phyloP scores from a whole-genome alignment of 139 green algal genomes.

The Picochlorum costavermella region DNA sequence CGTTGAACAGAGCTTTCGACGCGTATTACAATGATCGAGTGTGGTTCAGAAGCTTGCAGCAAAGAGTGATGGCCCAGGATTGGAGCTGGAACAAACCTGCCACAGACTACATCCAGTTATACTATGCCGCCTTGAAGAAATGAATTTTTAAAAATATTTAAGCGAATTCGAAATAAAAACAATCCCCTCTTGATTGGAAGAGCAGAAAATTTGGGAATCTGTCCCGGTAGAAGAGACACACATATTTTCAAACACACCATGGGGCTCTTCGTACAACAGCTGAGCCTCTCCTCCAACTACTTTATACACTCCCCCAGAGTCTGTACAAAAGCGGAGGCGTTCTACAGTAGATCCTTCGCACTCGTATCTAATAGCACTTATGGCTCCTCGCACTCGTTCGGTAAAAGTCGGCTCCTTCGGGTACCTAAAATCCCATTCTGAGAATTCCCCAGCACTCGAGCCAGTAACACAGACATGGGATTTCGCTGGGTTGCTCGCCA shows the following conservation, averaged over 20 bases:
- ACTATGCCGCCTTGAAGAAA: constrained; percentile 65
- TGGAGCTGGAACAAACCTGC: constrained; percentile 91
- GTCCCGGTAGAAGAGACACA: background rate
- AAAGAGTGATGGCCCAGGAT: constrained; percentile 68
- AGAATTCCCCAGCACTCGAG: background rate
- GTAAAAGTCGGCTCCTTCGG: background rate
- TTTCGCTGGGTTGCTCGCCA: constrained; percentile 8
- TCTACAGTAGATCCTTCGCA: background rate
- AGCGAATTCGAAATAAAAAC: constrained; percentile 13
- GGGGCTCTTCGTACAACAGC: background rate
- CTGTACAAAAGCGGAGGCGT: background rate
- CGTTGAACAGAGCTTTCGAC: constrained; percentile 57
- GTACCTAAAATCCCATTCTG: constrained; percentile 6
- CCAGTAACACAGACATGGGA: constrained; percentile 1
- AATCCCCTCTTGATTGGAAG: constrained; percentile 9
- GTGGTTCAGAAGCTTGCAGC: constrained; percentile 45
- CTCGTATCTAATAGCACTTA: background rate
- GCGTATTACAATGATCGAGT: constrained; percentile 25
- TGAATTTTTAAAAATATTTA: constrained; percentile 6
- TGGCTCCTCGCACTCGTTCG: background rate
- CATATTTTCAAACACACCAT: background rate
- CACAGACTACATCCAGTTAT: constrained; percentile 93
- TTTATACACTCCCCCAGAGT: background rate
- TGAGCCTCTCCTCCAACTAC: background rate
- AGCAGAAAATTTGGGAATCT: constrained; percentile 5